These are phyloP conservation scores for Sporothrix variecibatus DNA, from an alignment of 2,329 filamentous ascomycete species.

Conservation along the genomic window DNA sequence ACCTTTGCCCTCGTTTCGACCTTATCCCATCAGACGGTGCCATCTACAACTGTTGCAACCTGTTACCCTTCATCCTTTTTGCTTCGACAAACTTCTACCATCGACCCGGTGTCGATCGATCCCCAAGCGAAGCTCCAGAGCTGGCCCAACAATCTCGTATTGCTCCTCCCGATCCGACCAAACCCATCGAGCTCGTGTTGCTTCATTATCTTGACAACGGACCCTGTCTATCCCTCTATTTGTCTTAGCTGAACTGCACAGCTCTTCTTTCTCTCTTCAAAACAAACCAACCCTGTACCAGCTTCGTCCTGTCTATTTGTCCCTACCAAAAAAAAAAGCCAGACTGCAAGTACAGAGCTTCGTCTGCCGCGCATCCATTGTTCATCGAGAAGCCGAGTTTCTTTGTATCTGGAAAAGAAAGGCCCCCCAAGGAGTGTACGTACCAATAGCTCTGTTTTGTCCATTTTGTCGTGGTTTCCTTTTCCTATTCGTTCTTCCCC, in stretches of 20 bases:
- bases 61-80: background rate
- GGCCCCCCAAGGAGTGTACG: constrained; percentile 53
- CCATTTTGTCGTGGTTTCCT: constrained; percentile 31
- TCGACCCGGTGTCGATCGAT: background rate
- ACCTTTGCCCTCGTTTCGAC: background rate
- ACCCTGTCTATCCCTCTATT: background rate
- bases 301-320: constrained; percentile 13
- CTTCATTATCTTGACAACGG: background rate
- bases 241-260: constrained; percentile 4
- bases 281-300: constrained; percentile 11
- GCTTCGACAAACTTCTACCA: background rate
- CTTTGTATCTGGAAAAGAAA: constrained; percentile 32
- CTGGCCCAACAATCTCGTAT: background rate
- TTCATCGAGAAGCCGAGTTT: constrained; percentile 31
- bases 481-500: constrained; percentile 29
- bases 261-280: constrained; percentile 3
- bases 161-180: background rate
- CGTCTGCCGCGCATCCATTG: constrained; percentile 48
- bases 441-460: constrained; percentile 49
- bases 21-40: background rate
- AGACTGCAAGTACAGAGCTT: constrained; percentile 65
- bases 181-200: background rate
- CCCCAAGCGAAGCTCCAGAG: background rate
- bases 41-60: background rate
- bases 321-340: constrained; percentile 11